Conservation (phyloP, 352 stramenopile species). For the Blastocystis sp. region DNA sequence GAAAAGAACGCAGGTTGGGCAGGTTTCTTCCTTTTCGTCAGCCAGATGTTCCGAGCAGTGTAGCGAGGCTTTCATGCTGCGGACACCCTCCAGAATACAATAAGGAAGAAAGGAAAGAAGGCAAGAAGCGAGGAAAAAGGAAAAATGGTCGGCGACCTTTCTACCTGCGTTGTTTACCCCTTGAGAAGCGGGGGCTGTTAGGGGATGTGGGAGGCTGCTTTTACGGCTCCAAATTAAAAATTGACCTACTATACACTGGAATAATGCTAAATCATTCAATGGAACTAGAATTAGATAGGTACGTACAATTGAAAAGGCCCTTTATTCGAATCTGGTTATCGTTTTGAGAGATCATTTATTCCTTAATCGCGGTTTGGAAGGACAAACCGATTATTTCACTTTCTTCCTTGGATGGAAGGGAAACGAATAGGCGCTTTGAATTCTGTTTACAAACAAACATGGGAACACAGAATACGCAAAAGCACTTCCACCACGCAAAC, state of each 20-base stretch:
- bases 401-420: no score
- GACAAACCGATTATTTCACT: no score
- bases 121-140: background rate
- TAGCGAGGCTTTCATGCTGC: conserved; percentile 1
- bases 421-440: no score
- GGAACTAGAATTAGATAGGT: background rate
- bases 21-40: conserved; percentile 4
- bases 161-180: background rate
- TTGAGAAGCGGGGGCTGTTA: background rate
- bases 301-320: background rate
- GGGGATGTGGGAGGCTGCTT: background rate
- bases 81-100: background rate
- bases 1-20: background rate
- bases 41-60: conserved; percentile 2
- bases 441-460: no score
- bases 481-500: background rate
- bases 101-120: background rate
- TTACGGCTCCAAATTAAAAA: background rate
- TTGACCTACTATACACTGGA: background rate
- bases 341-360: background rate
- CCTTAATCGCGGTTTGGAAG: background rate
- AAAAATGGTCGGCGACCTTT: background rate
- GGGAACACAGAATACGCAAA: no score
- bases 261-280: background rate
- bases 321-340: background rate